Conservation (phyloP, 2,329 filamentous ascomycete species). For the Ophiostoma angusticollis region DNA sequence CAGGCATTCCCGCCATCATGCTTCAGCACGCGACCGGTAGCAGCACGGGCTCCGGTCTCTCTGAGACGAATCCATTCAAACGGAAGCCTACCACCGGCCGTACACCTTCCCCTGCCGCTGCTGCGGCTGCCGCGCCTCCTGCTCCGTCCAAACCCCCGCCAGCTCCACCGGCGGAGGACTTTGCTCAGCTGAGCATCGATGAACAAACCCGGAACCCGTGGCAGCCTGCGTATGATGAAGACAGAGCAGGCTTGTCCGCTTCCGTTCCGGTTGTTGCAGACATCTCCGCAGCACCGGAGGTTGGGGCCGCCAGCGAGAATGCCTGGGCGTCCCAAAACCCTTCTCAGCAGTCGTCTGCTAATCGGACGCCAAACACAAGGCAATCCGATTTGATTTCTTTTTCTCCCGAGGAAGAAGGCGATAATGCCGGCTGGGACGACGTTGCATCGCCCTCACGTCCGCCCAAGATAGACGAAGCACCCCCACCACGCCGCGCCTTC, state of each 20-base stretch:
- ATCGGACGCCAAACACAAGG: slow-evolving; percentile 17
- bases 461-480: slow-evolving; percentile 12
- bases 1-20: slow-evolving; percentile 21
- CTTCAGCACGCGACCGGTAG: slow-evolving; percentile 18
- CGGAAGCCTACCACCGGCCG: slow-evolving; percentile 23
- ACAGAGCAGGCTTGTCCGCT: slow-evolving; percentile 19
- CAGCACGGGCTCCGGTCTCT: slow-evolving; percentile 8
- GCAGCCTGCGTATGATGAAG: slow-evolving; percentile 25
- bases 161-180: slow-evolving; percentile 23
- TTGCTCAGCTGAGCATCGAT: slow-evolving; percentile 30
- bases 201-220: slow-evolving; percentile 33
- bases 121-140: slow-evolving; percentile 7
- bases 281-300: slow-evolving; percentile 15
- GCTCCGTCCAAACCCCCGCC: slow-evolving; percentile 12
- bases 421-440: slow-evolving; percentile 30
- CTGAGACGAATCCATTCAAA: slow-evolving; percentile 42
- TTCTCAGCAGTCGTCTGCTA: slow-evolving; percentile 17
- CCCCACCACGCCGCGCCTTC: slow-evolving; percentile 12
- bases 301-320: slow-evolving; percentile 21
- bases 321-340: slow-evolving; percentile 23
- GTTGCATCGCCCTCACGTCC: slow-evolving; percentile 18
- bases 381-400: slow-evolving; percentile 15
- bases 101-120: slow-evolving; percentile 2
- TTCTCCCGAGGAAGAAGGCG: slow-evolving; percentile 24
- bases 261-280: slow-evolving; percentile 13